These are phyloP conservation scores for Metschnikowia santaceciliae DNA, from an alignment of 805 yeast genomes.

Conservation along the genomic window DNA sequence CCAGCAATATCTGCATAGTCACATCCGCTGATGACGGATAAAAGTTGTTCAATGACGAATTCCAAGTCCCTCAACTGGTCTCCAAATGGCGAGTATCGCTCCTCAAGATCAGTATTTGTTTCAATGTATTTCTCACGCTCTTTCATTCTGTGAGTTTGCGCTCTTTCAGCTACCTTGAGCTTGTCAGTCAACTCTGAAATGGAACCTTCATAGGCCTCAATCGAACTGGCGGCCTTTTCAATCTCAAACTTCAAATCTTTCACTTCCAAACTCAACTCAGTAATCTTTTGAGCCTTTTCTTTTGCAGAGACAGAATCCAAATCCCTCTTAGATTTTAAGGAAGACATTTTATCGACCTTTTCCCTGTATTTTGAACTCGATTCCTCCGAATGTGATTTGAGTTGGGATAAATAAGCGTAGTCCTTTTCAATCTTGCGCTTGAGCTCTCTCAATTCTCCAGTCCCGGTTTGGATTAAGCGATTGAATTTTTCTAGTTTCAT, in stretches of 20 bases:
- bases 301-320: conserved; percentile 4
- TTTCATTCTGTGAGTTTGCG: conserved; percentile 12
- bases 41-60: conserved; percentile 70
- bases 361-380: conserved; percentile 1
- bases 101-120: conserved; percentile 15
- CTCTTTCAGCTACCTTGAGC: conserved; percentile 8
- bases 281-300: conserved; percentile 1
- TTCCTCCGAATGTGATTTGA: conserved; percentile 7
- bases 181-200: conserved; percentile 5
- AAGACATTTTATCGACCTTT: conserved; percentile 13
- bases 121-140: conserved; percentile 13
- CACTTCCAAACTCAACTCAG: conserved; percentile 8
- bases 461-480: conserved; percentile 9
- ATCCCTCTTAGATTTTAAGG: conserved; percentile 5
- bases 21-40: conserved; percentile 61
- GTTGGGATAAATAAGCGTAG: conserved; percentile 4
- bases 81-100: conserved; percentile 25
- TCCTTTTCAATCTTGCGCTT: conserved; percentile 14
- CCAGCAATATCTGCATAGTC: conserved; percentile 92
- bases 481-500: conserved; percentile 9
- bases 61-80: conserved; percentile 58
- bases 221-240: conserved; percentile 5
- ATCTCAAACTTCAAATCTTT: conserved; percentile 9
- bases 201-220: conserved; percentile 8
- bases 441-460: conserved; percentile 9